phyloP scores from a whole-genome alignment of 2,329 filamentous ascomycete species.

The Colletotrichum theobromicola region DNA sequence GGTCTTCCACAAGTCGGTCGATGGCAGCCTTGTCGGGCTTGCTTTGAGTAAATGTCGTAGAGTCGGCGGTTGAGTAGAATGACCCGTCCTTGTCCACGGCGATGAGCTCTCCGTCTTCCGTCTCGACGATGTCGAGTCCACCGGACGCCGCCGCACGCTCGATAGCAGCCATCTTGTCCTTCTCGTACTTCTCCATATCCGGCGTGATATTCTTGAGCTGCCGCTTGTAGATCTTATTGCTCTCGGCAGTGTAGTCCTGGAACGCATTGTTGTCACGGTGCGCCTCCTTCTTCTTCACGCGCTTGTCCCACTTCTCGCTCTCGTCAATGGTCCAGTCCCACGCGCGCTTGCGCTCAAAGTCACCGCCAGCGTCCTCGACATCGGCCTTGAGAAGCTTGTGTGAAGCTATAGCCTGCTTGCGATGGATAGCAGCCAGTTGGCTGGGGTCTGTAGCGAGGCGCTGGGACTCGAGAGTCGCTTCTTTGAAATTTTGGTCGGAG shows the following conservation, averaged over 20 bases:
- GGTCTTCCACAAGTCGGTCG: slow-evolving; percentile 84
- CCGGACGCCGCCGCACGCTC: slow-evolving; percentile 85
- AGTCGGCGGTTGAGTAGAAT: slow-evolving; percentile 90
- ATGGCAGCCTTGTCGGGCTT: slow-evolving; percentile 87
- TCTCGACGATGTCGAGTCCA: slow-evolving; percentile 91
- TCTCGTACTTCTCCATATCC: slow-evolving; percentile 84
- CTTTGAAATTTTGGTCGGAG: slow-evolving; percentile 78
- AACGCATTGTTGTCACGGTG: slow-evolving; percentile 88
- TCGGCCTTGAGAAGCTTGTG: slow-evolving; percentile 95
- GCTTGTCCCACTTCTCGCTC: slow-evolving; percentile 90
- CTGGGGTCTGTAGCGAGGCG: slow-evolving; percentile 78
- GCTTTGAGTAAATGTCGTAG: slow-evolving; percentile 80
- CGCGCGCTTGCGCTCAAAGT: slow-evolving; percentile 96
- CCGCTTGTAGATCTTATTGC: slow-evolving; percentile 91
- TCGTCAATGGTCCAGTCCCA: slow-evolving; percentile 99
- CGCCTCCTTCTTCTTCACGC: slow-evolving; percentile 82
- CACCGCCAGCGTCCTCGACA: slow-evolving; percentile 81
- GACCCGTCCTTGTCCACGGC: slow-evolving; percentile 90
- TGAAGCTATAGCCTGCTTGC: slow-evolving; percentile 84
- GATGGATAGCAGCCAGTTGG: slow-evolving; percentile 78
- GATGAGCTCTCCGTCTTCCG: slow-evolving; percentile 91
- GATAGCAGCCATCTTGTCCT: slow-evolving; percentile 83
- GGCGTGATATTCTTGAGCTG: slow-evolving; percentile 80
- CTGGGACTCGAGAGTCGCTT: slow-evolving; percentile 83
- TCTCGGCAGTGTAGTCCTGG: slow-evolving; percentile 85